These are phyloP conservation scores for Panaeolus papilionaceus DNA, from an alignment of 768 basidiomycete species.

Conservation along the genomic window DNA sequence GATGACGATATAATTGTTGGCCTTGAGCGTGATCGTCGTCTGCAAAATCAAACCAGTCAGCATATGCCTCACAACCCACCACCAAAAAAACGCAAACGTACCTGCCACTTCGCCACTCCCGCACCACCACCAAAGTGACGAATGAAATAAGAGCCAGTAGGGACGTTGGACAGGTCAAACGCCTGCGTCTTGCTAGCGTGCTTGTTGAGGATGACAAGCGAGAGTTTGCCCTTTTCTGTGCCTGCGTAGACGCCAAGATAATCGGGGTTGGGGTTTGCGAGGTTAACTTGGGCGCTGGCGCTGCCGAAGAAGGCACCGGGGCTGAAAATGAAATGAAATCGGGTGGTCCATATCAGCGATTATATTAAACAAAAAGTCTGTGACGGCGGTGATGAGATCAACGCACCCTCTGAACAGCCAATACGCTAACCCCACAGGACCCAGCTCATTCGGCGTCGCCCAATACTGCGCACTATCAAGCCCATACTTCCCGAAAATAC, in stretches of 20 bases:
- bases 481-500: slow-evolving; percentile 56
- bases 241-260: slow-evolving; percentile 54
- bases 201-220: slow-evolving; percentile 60
- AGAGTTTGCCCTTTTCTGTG: slow-evolving; percentile 44
- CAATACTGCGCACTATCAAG: slow-evolving; percentile 61
- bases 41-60: slow-evolving; percentile 15
- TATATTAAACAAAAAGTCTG: too few relatives aligned
- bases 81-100: slow-evolving; percentile 26
- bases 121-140: slow-evolving; percentile 63
- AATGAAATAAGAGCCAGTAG: slow-evolving; percentile 55
- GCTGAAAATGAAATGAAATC: slow-evolving; percentile 28
- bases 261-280: slow-evolving; percentile 46
- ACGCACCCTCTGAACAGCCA: slow-evolving; percentile 61
- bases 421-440: slow-evolving; percentile 58
- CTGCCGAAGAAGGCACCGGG: slow-evolving; percentile 53
- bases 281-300: slow-evolving; percentile 50
- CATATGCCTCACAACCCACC: neutral
- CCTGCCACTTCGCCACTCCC: slow-evolving; percentile 63
- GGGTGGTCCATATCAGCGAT: too few relatives aligned
- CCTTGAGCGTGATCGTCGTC: slow-evolving; percentile 40
- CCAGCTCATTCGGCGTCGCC: slow-evolving; percentile 51
- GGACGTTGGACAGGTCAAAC: slow-evolving; percentile 49
- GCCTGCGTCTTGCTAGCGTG: slow-evolving; percentile 45
- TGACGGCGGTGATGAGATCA: too few relatives aligned
- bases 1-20: slow-evolving; percentile 39